These are phyloP conservation scores for Lophiostoma macrostomum DNA, from an alignment of 495 filamentous ascomycete genomes.

Conservation along the genomic window DNA sequence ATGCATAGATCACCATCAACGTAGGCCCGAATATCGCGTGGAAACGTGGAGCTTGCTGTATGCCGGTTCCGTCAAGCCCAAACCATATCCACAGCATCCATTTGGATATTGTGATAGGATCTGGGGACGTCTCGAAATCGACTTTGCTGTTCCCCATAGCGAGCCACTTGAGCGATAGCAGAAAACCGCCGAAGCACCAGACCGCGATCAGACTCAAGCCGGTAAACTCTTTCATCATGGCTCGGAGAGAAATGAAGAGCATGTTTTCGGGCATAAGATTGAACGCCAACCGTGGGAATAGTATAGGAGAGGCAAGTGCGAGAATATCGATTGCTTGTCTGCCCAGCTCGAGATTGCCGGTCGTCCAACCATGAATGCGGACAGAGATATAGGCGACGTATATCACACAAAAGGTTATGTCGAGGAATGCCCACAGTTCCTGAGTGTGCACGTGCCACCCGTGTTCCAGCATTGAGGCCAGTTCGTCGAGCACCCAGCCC, in stretches of 20 bases:
- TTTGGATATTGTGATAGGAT: constrained; percentile 59
- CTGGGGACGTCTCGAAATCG: constrained; percentile 38
- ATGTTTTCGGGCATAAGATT: constrained; percentile 72
- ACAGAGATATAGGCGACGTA: constrained; percentile 59
- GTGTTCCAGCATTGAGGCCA: constrained; percentile 68
- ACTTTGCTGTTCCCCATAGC: constrained; percentile 37
- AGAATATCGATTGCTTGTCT: constrained; percentile 65
- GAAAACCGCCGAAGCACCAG: constrained; percentile 72
- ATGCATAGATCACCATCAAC: constrained; percentile 69
- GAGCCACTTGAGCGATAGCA: constrained; percentile 69
- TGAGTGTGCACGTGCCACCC: constrained; percentile 75
- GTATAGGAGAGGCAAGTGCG: constrained; percentile 64
- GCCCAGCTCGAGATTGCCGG: constrained; percentile 40
- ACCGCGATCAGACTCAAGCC: constrained; percentile 60
- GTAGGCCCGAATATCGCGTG: constrained; percentile 65
- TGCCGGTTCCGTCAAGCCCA: constrained; percentile 69
- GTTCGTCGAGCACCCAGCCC: constrained; percentile 72
- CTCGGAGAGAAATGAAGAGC: constrained; percentile 65
- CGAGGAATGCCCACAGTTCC: constrained; percentile 76
- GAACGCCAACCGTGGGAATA: constrained; percentile 71
- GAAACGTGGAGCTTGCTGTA: constrained; percentile 61
- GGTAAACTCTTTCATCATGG: constrained; percentile 73
- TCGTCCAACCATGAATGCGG: constrained; percentile 55
- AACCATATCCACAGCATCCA: constrained; percentile 87
- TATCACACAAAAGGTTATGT: constrained; percentile 62